Base-by-base conservation (phyloP, 148 eudicot species). In the Vaccinium macrocarpon region DNA sequence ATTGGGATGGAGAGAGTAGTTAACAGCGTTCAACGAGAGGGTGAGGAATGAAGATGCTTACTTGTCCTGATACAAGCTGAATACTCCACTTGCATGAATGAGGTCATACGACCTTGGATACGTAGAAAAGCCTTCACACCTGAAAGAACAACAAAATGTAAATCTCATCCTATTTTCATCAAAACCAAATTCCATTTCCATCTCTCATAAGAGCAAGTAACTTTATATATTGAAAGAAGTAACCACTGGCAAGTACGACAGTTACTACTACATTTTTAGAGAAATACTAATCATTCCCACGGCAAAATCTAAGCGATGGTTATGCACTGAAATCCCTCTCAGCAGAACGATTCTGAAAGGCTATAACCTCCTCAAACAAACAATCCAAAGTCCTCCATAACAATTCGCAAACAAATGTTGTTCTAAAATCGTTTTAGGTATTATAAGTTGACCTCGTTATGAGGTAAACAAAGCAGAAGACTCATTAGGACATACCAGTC, bases 71-170 rank as follows among this genome's bases (percentile, higher is more conserved):
- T 95, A 95, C 80, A 95, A 85, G 84, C 87, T 93, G 88, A 95
- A 95, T 75, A 95, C 85, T 53, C 97, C 92, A 90, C 88, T 89
- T 27, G 97, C 98, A 82, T 95, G 98, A 83, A 95, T 95, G 80
- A 95, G 89, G 80, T 95, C 97, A 68, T 93, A 95, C 2, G 98
- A 90, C 84, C 98, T 90, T 59, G 98, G 98, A 91, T 95, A 95
- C n/a, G 97, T 95, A 8, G 98, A 95, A 84, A 95, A 93, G 55
- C 85, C 98, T 84, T 95, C 98, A 90, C 98, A 93, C 98, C 95
- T 95, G 90, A 80, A 25, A 62, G 76, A 81, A 68, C 18, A 12
- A n/a, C 10, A 42, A 74, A 38, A 46, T 15, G 16, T 42, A 6
- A 74, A 5, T 35, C 38, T 74, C 32, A 42, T 42, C 19, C 2